Base-by-base conservation (phyloP, 2,329 filamentous ascomycete genomes). In the Cladosporium oxysporum region DNA sequence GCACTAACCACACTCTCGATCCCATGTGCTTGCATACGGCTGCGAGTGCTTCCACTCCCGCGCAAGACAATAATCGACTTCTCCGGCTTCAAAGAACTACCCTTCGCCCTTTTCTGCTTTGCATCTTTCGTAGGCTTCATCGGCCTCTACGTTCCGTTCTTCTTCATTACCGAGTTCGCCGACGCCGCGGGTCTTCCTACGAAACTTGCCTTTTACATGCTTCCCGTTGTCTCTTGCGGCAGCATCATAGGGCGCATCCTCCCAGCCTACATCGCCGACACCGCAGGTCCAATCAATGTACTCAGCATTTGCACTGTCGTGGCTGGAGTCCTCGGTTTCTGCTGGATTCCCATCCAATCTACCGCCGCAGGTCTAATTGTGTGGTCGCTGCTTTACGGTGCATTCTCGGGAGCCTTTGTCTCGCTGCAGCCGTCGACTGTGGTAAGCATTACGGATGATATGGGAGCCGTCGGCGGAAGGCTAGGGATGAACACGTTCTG, bases 241-340 rank as follows among this genome's bases (percentile, higher is more conserved):
- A 77, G 73, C 1, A 67, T 74, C 29, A 65, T 77, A 6, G 78
- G 78, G 1, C 74, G 76, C 11, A 71, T 74, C 11, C 68, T 85
- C 0, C 80, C 83, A 0, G 81, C 81, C 10, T 80, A 80, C 67
- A 67, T 88, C 2, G 84, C 84, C 0, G 85, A 88, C 72, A 78
- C 75, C 5, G 75, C 83, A 2, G 86, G 86, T 0, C 80, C 83
- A 0, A 76, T 87, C 61, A 87, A 87, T 69, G 79, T 82, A 1
- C 58, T 65, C 16, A 37, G 58, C 1, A 79, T 84, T 0, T 79
- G 81, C 52, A 79, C 78, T 3, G 71, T 82, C 14, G 64, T 79
- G 5, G 77, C 83, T 2, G 79, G 79, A 1, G 70, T 83, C 16
- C 74, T 85, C 52, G 73, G 85, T 16, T 86, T 82, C 71, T 80